Evolutionary conservation across 2,329 filamentous ascomycete species (phyloP).

Genomic region (Penicillium sp.): DNA sequence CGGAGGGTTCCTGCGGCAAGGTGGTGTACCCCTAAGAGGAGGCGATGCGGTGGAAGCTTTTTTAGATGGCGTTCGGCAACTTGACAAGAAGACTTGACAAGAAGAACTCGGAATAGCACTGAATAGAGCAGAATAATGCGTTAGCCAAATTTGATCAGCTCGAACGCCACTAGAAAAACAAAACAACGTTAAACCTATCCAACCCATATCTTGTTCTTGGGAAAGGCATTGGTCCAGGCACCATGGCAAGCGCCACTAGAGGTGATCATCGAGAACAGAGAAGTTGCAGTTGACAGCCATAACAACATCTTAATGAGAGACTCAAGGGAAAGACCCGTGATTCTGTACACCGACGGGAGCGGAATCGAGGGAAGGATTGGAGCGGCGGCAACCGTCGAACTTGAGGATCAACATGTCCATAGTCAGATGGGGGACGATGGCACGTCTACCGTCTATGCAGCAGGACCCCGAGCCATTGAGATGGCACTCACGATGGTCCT

Average conservation of each 20-base stretch:
- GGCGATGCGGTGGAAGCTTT: too few species aligned
- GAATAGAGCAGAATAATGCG: too few species aligned
- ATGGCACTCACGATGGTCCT: conserved; percentile 2
- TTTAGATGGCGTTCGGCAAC: too few species aligned
- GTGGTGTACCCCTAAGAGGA: too few species aligned
- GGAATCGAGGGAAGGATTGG: neutral
- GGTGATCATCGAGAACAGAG: neutral
- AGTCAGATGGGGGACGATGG: neutral
- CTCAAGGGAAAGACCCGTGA: neutral
- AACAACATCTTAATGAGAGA: conserved; percentile 1
- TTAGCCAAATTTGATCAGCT: too few species aligned
- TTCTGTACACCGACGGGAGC: conserved; percentile 2
- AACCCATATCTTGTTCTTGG: too few species aligned
- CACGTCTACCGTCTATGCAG: conserved; percentile 5
- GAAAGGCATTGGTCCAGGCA: conserved; percentile 6
- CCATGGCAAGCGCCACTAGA: conserved; percentile 1
- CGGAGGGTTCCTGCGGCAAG: too few species aligned
- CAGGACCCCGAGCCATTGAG: neutral
- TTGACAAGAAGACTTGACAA: too few species aligned
- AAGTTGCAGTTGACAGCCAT: conserved; percentile 9
- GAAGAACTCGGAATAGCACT: too few species aligned
- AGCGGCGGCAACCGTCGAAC: neutral
- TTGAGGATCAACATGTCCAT: neutral
- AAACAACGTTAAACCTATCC: too few species aligned
- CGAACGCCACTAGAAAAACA: too few species aligned